Evolutionary conservation across 805 yeast genomes (phyloP), one percentile per base, ranked within the genome.

Genomic region (Zygosaccharomyces kombuchaensis): DNA sequence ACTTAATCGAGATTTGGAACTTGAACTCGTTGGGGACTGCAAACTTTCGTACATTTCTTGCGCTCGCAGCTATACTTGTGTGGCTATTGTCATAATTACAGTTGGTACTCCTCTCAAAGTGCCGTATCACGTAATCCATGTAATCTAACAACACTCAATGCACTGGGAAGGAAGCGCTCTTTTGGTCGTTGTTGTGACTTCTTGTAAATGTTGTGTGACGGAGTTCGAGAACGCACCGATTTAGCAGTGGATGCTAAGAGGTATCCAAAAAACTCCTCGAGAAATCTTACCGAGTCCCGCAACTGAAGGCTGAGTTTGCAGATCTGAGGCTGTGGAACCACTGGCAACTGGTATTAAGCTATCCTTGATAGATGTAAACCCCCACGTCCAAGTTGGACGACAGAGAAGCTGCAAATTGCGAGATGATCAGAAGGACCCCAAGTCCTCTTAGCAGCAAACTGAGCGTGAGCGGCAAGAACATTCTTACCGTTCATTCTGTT

Each of bases 31-130:
- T 70, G 1, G 96, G 96, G 2, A 87, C 71, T 2, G 72, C 62
- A 67, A 91, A 91, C 48, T 87, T 85, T 7, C 91, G 73, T 29
- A 91, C 65, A 10, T 75, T 70, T 45, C 73, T 75, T 0, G 91
- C 78, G 0, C 89, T 80, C n/a, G 83, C 81, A 2, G 83, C 77
- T 16, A 91, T 73, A 55, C 82, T 80, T 43, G 88, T 83, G 59
- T 84, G 88, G 29, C 85, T 76, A 63, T 84, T 84, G 52, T 86
- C 87, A 46, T 78, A 77, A 55, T 82, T 80, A 96, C 97, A 90
- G 4, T 75, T 75, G 1, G 95, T 81, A 19, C 83, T 63, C 31
- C 71, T 66, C 62, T 83, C 78, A 67, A 86, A 91, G 53, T 86
- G 77, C 65, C 76, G 73, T 55, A 83, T 82, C 26, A 91, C 77